Conservation (phyloP, 306 rosid species). For the Acacia acuminata region DNA sequence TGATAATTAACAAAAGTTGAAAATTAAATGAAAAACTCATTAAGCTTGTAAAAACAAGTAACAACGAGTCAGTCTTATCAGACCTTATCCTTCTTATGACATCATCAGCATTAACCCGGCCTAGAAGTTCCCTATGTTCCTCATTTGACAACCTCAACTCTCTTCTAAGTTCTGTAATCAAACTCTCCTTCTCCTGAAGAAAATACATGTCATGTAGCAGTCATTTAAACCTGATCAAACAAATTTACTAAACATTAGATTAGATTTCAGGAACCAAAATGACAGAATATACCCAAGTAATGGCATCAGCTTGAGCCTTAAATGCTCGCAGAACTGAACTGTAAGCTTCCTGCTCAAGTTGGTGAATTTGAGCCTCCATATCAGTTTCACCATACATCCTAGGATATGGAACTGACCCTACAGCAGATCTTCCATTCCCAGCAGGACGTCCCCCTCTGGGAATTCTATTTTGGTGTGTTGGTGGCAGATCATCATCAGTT, state of each 20-base stretch:
- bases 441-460: slow-evolving; percentile 81
- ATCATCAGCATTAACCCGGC: slow-evolving; percentile 91
- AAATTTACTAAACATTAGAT: slow-evolving; percentile 40
- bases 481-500: slow-evolving; percentile 92
- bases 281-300: slow-evolving; percentile 81
- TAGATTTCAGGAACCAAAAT: slow-evolving; percentile 45
- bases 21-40: slow-evolving; percentile 29
- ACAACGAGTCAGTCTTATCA: slow-evolving; percentile 33
- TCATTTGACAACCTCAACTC: slow-evolving; percentile 90
- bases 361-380: slow-evolving; percentile 96
- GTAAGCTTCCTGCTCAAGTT: slow-evolving; percentile 97
- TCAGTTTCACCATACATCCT: slow-evolving; percentile 83
- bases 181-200: slow-evolving; percentile 93
- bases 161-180: slow-evolving; percentile 88
- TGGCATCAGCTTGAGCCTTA: slow-evolving; percentile 98
- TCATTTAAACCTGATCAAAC: slow-evolving; percentile 61
- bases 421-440: slow-evolving; percentile 86
- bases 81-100: slow-evolving; percentile 84
- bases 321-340: slow-evolving; percentile 98
- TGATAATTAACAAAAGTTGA: slow-evolving; percentile 37
- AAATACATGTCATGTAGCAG: slow-evolving; percentile 55
- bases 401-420: slow-evolving; percentile 74
- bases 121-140: slow-evolving; percentile 94
- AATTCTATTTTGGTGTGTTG: slow-evolving; percentile 80
- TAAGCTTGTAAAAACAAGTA: slow-evolving; percentile 29